phyloP scores from a whole-genome alignment of 805 yeast genomes.

The Nakazawaea sp. region DNA sequence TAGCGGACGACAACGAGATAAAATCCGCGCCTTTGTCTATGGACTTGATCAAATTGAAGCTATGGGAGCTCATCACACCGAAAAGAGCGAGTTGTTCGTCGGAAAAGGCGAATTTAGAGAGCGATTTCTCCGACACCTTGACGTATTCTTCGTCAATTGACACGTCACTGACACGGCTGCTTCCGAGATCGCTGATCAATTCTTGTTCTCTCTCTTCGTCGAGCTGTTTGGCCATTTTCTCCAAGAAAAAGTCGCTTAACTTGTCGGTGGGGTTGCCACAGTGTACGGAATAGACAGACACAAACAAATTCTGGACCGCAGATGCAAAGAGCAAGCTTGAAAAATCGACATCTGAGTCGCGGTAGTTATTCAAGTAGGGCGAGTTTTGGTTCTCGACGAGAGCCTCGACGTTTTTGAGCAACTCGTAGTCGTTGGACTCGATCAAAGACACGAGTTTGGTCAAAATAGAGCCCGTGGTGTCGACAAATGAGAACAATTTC shows the following conservation, averaged over 20 bases:
- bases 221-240: not conserved
- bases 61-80: slow-evolving; percentile 13
- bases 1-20: slow-evolving; percentile 43
- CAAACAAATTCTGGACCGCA: slow-evolving; percentile 3
- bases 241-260: slow-evolving; percentile 3
- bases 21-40: slow-evolving; percentile 54
- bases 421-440: slow-evolving; percentile 37
- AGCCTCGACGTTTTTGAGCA: slow-evolving; percentile 43
- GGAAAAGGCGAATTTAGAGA: not conserved
- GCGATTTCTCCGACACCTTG: not conserved
- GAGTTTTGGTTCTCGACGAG: not conserved
- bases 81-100: not conserved
- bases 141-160: slow-evolving; percentile 1
- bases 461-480: not conserved
- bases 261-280: not conserved
- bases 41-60: slow-evolving; percentile 28
- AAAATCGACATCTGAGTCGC: slow-evolving; percentile 1
- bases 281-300: not conserved
- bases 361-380: slow-evolving; percentile 3
- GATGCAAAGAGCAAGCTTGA: slow-evolving; percentile 1
- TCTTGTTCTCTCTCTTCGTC: slow-evolving; percentile 6
- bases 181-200: slow-evolving; percentile 4
- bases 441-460: not conserved
- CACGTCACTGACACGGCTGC: not conserved
- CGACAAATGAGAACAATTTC: not conserved